Conservation (phyloP, 306 rosid species). For the Trifolium subterraneum region DNA sequence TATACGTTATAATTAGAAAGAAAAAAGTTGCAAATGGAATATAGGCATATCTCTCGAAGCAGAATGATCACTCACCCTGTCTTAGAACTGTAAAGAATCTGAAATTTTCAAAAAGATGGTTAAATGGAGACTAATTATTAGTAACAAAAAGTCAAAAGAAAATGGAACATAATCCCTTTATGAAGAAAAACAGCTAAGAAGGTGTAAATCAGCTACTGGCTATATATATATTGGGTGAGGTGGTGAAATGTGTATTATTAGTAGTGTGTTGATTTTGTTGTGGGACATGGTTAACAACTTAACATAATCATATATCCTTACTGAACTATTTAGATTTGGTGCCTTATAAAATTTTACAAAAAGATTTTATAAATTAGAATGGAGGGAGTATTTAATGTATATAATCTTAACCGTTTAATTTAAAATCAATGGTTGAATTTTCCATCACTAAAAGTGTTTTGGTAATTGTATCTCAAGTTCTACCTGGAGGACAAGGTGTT, state of each 20-base stretch:
- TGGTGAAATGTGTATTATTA: constrained; percentile 31
- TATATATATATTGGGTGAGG: constrained; percentile 1
- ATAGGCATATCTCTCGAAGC: constrained; percentile 11
- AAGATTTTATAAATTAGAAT: no score
- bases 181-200: constrained; percentile 30
- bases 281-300: not conserved
- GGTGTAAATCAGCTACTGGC: not conserved
- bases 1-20: no score
- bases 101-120: constrained; percentile 37
- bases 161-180: constrained; percentile 13
- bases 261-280: not conserved
- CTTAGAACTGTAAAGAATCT: constrained; percentile 38
- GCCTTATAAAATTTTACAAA: no score
- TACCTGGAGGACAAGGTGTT: no score
- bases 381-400: no score
- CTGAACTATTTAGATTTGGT: no score
- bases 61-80: not conserved
- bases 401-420: no score
- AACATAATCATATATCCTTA: no score
- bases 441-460: no score
- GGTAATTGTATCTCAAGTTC: no score
- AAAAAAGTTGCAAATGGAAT: constrained; percentile 29
- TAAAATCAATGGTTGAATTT: no score
- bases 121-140: constrained; percentile 24
- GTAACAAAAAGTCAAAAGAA: constrained; percentile 37